A percentile compares a stretch with the other conserved stretches of the same genome.
phyloP scores from a whole-genome alignment of 768 basidiomycete genomes.

The Russula compacta region DNA sequence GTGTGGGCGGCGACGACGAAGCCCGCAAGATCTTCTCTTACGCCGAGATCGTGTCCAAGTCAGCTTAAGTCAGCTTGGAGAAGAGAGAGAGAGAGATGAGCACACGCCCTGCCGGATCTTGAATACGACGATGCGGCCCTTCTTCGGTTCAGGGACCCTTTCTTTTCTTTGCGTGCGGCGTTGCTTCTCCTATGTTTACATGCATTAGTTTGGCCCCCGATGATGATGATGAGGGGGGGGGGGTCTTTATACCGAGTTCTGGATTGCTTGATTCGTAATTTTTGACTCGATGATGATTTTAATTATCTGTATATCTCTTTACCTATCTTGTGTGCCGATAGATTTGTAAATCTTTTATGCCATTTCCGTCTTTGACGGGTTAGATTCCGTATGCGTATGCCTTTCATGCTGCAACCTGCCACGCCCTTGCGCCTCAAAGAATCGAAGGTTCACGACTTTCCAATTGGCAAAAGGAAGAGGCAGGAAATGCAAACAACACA shows the following conservation, averaged over 20 bases:
- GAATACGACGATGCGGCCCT: too few relatives aligned
- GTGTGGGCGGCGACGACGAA: conserved; percentile 32
- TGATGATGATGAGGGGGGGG: too few relatives aligned
- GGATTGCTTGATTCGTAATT: neutral
- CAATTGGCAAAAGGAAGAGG: neutral
- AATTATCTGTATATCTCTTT: conserved; percentile 6
- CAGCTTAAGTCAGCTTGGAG: conserved; percentile 15
- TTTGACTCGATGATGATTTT: neutral
- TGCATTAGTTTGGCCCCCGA: neutral
- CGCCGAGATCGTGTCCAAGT: conserved; percentile 29
- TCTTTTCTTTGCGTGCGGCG: neutral
- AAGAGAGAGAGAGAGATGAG: too few relatives aligned
- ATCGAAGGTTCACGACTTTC: conserved; percentile 3
- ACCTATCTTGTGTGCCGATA: conserved; percentile 9
- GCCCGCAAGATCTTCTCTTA: conserved; percentile 31
- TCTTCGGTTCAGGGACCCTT: neutral
- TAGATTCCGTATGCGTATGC: neutral
- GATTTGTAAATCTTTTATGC: too few relatives aligned
- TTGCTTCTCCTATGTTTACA: neutral
- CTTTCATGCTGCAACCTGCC: neutral
- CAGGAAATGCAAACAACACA: neutral
- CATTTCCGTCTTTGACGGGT: neutral
- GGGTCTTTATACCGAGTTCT: conserved; percentile 7
- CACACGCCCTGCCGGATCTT: too few relatives aligned
- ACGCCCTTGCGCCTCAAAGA: neutral